Evolutionary conservation across 345 rosid species (phyloP), one percentile per base, ranked within the genome.

Genomic region (Sisymbrium irio): DNA sequence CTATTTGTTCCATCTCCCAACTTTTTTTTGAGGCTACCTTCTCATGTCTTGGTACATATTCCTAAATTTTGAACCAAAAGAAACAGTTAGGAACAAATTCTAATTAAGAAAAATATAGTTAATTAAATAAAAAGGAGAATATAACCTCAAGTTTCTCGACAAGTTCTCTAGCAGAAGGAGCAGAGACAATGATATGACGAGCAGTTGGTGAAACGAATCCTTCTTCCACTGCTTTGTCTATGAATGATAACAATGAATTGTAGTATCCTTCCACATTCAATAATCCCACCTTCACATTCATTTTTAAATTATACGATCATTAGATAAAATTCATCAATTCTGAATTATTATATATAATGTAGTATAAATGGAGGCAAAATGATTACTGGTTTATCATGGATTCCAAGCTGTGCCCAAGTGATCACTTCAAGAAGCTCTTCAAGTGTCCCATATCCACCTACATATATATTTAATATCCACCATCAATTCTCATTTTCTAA

Each of bases 391-490:
- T 89, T 89, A 64, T 89, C 96, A 65, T 89, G 96, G 56, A 89
- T 89, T 49, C 96, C 96, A 22, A 89, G 92, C 75, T 89, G 92
- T 42, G 96, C 92, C 95, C 95, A 89, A n/a, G 95, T 79, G 62
- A 84, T 89, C 12, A 85, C 93, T 83, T 88, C 93, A 68, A 88
- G 85, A n/a, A 88, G 88, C 83, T 88, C 94, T 77, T 87, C 92
- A 30, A 89, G 90, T 73, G 96, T 89, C 44, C 96, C 96, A 82
- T 89, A 89, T 9, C 96, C 96, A 66, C 96, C 96, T 89, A 68
- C 39, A 33, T 30, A 20, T 51, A 37, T 32, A 65, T n/a, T n/a
- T 11, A 42, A 22, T 42, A 33, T 42, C 14, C 25, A 72, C 25
- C 54, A 63, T 62, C 15, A 62, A 22, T 30, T 19, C 7, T 3